These are phyloP conservation scores for Sarocladiaceae sp. DNA, from an alignment of 2,329 filamentous ascomycete species.

Conservation along the genomic window DNA sequence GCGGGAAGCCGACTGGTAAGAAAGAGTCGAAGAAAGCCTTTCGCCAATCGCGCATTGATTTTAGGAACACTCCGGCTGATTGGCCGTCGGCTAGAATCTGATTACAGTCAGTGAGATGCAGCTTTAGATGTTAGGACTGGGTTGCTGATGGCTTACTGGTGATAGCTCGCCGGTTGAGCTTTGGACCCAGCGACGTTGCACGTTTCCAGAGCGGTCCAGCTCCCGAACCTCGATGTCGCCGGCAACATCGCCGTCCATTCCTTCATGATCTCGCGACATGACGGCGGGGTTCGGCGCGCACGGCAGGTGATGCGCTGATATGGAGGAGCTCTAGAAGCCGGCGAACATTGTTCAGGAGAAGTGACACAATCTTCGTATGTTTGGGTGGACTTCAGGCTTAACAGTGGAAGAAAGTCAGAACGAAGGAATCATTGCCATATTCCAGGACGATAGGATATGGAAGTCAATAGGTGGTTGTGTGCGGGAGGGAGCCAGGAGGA, in stretches of 20 bases:
- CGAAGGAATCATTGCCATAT: too few species aligned
- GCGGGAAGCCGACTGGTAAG: conserved; percentile 81
- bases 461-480: not conserved
- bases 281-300: too few species aligned
- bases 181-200: conserved; percentile 31
- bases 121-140: not conserved
- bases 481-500: not conserved
- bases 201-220: conserved; percentile 32
- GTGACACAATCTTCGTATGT: too few species aligned
- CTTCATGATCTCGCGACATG: too few species aligned
- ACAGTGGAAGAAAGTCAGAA: too few species aligned
- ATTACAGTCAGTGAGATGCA: not conserved
- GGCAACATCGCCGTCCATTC: not conserved
- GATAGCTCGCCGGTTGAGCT: conserved; percentile 18
- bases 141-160: conserved; percentile 17
- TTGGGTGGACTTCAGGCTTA: too few species aligned
- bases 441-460: not conserved
- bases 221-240: conserved; percentile 24
- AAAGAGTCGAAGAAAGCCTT: conserved; percentile 63
- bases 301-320: too few species aligned
- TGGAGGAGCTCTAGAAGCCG: too few species aligned
- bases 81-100: conserved; percentile 19
- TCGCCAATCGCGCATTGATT: conserved; percentile 28
- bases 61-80: conserved; percentile 18
- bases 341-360: too few species aligned